Base-by-base conservation (phyloP, 768 basidiomycete species). In the Macrolepiota albuminosa region DNA sequence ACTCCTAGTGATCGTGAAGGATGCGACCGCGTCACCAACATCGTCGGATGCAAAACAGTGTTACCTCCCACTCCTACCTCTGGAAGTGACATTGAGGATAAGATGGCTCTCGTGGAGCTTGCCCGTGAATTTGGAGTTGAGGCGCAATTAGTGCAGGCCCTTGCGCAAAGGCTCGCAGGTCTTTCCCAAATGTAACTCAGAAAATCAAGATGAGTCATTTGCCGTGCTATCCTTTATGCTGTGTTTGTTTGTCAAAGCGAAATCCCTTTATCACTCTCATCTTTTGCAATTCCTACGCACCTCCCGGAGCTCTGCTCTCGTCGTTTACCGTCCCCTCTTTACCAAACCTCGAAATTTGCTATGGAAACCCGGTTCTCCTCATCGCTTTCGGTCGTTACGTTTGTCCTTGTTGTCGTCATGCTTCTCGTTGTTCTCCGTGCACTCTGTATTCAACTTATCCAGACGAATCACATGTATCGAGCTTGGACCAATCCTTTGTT, bases 41-140 rank as follows among this genome's bases (percentile, higher is more conserved):
- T 24, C 10, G 58, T 61, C 45, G 58, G 62, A 54, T 60, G 54
- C 18, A 54, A 43, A 31, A n/a, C 11, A 31, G 6, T 21, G 61
- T 60, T 40, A 13, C 59, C 57, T 29, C 55, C 56, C 21, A 62
- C 57, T 36, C 65, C 65, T 14, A 43, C 55, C 29, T 51, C 62
- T 6, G 60, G 57, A 33, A 52, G 56, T 26, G 61, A 62, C 39
- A 21, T 54, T 39, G 52, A 64, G 57, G 61, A 61, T 50, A 61
- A n/a, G 52, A 66, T 63, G 54, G 58, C 78, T 67, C 56, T 84
- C 69, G 78, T 78, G 49, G 79, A 81, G 26, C 78, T 91, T n/a
- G 88, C 89, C 26, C 78, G 78, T 64, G 89, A 90, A 69, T 89
- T 89, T 61, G 88, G 88, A n/a, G 78, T 90, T 24, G 85, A 88